These are phyloP conservation scores for Piedraia hortae DNA, from an alignment of 2,329 filamentous ascomycete species.

Conservation along the genomic window DNA sequence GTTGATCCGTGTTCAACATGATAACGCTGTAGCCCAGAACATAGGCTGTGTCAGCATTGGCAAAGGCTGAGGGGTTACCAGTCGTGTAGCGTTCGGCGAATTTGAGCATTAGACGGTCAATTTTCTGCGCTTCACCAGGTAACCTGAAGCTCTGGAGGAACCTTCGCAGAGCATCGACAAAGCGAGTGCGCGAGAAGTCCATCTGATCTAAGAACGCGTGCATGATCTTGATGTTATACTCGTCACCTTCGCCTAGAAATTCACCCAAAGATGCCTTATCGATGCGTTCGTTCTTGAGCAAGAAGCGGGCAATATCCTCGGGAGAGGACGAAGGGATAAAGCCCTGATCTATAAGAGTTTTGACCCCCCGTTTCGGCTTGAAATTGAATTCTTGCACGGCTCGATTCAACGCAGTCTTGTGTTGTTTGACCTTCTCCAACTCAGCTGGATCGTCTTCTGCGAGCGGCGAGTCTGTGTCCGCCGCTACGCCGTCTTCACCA, in stretches of 20 bases:
- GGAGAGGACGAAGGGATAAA: constrained; percentile 63
- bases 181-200: constrained; percentile 76
- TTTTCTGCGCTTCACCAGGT: constrained; percentile 91
- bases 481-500: constrained; percentile 1
- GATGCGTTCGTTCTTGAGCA: constrained; percentile 53
- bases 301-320: constrained; percentile 58
- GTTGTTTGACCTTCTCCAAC: constrained; percentile 79
- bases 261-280: constrained; percentile 87
- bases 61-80: constrained; percentile 89
- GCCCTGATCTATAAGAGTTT: constrained; percentile 52
- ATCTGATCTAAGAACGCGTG: constrained; percentile 89
- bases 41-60: constrained; percentile 93
- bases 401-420: constrained; percentile 75
- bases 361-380: constrained; percentile 86
- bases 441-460: constrained; percentile 74
- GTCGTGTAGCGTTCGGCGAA: constrained; percentile 89
- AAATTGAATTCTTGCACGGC: constrained; percentile 87
- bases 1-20: constrained; percentile 82
- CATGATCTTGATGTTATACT: constrained; percentile 89
- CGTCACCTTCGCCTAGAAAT: constrained; percentile 77
- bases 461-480: constrained; percentile 5
- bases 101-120: constrained; percentile 97
- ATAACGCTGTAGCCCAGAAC: constrained; percentile 92
- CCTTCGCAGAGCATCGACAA: constrained; percentile 70
- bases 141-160: constrained; percentile 88